Evolutionary conservation across 176 grass and related monocot genomes (phyloP), one percentile per base, ranked within the genome.

Genomic region (Melocanna baccifera): DNA sequence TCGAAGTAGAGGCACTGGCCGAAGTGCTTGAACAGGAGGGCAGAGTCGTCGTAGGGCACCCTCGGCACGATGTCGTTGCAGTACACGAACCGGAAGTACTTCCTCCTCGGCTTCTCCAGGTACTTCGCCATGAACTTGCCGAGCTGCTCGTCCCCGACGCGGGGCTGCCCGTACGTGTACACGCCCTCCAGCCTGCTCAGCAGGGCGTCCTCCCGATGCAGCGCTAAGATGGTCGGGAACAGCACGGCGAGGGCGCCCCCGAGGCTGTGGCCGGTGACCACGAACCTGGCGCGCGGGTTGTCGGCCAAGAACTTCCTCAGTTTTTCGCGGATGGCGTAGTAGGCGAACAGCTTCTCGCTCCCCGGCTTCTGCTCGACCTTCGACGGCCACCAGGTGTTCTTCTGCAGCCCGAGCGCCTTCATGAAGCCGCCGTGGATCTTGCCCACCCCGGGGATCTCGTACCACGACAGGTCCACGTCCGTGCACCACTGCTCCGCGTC

Each of bases 101-200:
- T 71, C 34, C 9, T 34, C 67, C 18, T 18, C 7, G 86, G 78
- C 28, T 40, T 32, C 9, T 88, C 75, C 47, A 94, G 83, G 20
- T 2, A 6, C 39, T 1, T 0, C 69, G 70, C 80, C 86, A 89
- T 32, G 85, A 89, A 94, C 67, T 28, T 8, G 58, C 88, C 94
- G 22, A 97, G 81, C 50, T 20, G 53, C 45, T 42, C 48, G 78
- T 94, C 86, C 1, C 92, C 92, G 2, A 94, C 90, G 55, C 94
- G 80, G 1, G 94, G 94, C 86, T 97, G 94, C 52, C 91, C 92
- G 66, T 91, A 97, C 1, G 95, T 97, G 73, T 97, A 97, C 56
- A 97, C 88, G 8, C 85, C 95, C 0, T 84, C 65, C 22, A 98
- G 52, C 61, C 66, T 87, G 0, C 18, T 47, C 32, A 98, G 79